Percentiles rank a stretch among this genome's conserved stretches.
These are phyloP conservation scores for Ophiognomonia clavigignenti-juglandacearum DNA, from an alignment of 2,329 filamentous ascomycete species.

Conservation along the genomic window DNA sequence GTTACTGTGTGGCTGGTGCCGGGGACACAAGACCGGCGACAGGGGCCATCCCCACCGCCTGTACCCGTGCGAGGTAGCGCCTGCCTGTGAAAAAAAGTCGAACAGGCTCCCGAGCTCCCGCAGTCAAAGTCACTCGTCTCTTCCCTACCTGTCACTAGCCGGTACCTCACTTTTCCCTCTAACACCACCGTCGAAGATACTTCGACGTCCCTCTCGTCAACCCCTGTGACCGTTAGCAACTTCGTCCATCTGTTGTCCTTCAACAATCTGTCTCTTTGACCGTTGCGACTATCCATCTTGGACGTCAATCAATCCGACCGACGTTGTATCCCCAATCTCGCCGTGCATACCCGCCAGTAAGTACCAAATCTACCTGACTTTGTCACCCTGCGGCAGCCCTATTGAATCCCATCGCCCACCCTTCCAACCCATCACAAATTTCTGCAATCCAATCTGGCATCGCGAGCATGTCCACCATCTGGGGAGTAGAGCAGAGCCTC, in stretches of 20 bases:
- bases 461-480: background rate
- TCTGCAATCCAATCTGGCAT: background rate
- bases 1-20: too few relatives aligned
- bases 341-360: background rate
- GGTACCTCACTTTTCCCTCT: background rate
- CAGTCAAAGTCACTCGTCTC: background rate
- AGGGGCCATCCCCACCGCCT: too few relatives aligned
- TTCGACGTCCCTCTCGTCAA: background rate
- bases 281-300: background rate
- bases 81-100: too few relatives aligned
- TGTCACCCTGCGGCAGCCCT: background rate
- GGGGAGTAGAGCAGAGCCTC: slow-evolving; percentile 1
- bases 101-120: too few relatives aligned
- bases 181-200: background rate
- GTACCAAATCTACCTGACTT: slow-evolving; percentile 3
- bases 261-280: background rate
- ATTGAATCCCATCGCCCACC: background rate
- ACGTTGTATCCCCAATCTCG: background rate
- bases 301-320: background rate
- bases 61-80: too few relatives aligned
- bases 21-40: too few relatives aligned
- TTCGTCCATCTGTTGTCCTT: too few relatives aligned
- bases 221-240: background rate
- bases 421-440: background rate
- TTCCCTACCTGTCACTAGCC: background rate